Base-by-base conservation (phyloP, 2,329 filamentous ascomycete species). In the Fusarium nanum region DNA sequence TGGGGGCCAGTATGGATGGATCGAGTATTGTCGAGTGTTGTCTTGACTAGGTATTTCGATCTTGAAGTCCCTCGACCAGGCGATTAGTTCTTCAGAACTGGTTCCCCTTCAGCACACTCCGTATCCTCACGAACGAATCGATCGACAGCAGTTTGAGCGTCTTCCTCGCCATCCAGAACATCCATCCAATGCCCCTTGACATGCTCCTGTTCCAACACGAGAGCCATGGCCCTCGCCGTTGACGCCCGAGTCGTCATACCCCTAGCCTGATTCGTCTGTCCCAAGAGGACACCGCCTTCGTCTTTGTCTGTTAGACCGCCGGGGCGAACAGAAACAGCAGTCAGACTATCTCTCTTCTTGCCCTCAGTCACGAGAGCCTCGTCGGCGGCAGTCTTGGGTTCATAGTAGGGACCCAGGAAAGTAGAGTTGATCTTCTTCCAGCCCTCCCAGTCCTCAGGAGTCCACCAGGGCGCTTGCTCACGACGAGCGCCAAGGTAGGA, bases 381-480 rank as follows among this genome's bases (percentile, higher is more conserved):
- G 73, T 89, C 87, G 3, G 86, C 85, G 3, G 82, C 85, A 4
- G 88, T 67, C 76, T 89, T 89, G 61, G 87, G 86, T 68, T 84
- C 77, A 72, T 84, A 87, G 77, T 89, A 89, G 14, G 76, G 77
- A 6, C 83, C 78, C 23, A 88, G 76, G 37, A 75, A 75, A 42
- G 81, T 80, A 23, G 73, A 74, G 71, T 82, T 84, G 23, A 78
- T 73, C 55, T 83, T 77, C 41, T 73, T 69, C 73, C 73, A 75
- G 25, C 72, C 73, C n/a, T 77, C 72, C 82, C 83, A 87, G 58
- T 80, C 82, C 7, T 83, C 81, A 27, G 78, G 74, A 34, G 72
- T 75, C 84, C 84, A 89, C 86, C 87, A 89, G 3, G 81, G 6
- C 83, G 83, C 53, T 79, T 80, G n/a, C 22, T 66, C 57, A 7